Conservation (phyloP, 352 stramenopile genomes). For the Phytophthora lateralis region DNA sequence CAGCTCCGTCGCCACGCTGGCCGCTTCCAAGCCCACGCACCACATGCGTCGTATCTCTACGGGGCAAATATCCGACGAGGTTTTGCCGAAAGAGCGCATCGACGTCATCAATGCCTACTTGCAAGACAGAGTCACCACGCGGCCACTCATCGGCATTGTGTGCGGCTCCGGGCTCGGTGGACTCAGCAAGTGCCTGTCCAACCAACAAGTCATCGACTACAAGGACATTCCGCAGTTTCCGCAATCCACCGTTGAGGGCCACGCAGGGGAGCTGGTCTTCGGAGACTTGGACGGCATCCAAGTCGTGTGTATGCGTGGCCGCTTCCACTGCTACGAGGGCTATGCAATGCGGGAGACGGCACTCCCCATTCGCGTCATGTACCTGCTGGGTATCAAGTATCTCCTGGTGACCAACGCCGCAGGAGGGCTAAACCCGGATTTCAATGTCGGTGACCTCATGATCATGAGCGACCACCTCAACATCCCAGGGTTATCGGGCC, state of each 20-base stretch:
- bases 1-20: constrained; percentile 3
- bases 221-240: constrained; percentile 93
- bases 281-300: constrained; percentile 73
- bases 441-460: constrained; percentile 95
- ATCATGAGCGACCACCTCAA: constrained; percentile 96
- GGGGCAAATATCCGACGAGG: constrained; percentile 58
- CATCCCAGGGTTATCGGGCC: constrained; percentile 89
- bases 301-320: constrained; percentile 92
- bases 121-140: constrained; percentile 38
- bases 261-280: constrained; percentile 94
- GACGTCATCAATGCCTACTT: constrained; percentile 73
- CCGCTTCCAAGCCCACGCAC: not conserved
- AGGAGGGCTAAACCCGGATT: constrained; percentile 91
- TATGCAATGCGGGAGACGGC: constrained; percentile 93
- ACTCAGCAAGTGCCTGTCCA: constrained; percentile 89
- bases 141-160: constrained; percentile 83
- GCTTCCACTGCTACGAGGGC: constrained; percentile 97
- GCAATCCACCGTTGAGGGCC: constrained; percentile 88
- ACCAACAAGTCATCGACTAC: constrained; percentile 89
- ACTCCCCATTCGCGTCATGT: constrained; percentile 93
- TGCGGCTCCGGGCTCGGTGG: constrained; percentile 94
- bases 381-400: constrained; percentile 93
- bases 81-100: constrained; percentile 59
- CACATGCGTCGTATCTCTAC: constrained; percentile 44
- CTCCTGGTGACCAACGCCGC: constrained; percentile 96